Base-by-base conservation (phyloP, 306 rosid genomes). In the Spatholobus suberectus region DNA sequence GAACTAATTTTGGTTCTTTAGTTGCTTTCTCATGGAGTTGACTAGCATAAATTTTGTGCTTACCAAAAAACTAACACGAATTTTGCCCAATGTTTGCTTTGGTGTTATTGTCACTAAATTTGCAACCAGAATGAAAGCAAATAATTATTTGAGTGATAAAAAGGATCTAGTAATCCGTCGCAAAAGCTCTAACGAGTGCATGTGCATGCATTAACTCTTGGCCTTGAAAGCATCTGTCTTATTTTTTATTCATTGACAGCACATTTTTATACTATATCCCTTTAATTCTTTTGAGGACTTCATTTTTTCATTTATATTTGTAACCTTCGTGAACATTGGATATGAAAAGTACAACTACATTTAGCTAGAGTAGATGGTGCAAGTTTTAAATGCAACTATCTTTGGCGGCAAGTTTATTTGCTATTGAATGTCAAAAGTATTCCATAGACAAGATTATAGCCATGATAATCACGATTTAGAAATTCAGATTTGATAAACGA, bases 321-420 rank as follows among this genome's bases (percentile, higher is more conserved):
- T 62, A 65, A 38, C 49, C 81, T 82, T 66, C 24, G 7, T 35
- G n/a, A 71, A 35, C 72, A 52, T 75, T 20, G 18, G 23, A 32
- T 51, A 35, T 68, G 20, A 38, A 51, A 63, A 23, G 27, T 14
- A 29, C 47, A 37, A 18, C 15, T 27, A 27, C 32, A 62, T 77
- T 71, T 57, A 41, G 18, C 66, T 43, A 73, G 38, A 44, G 34
- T 17, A 23, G 34, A 44, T 12, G 26, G 38, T 43, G 27, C 26
- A 71, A 13, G 47, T 35, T 61, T 80, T 57, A 55, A 80, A 26
- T 70, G 15, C 61, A 68, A 13, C 55, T 23, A 15, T 67, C 43
- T 51, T 21, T 52, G 47, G 41, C 21, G 62, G 73, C 49, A 46
- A 65, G 49, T 67, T 66, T n/a, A 52, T 54, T 34, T 35, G 34